Conservation (phyloP, 176 grass and related monocot species). For the Oryza coarctata region DNA sequence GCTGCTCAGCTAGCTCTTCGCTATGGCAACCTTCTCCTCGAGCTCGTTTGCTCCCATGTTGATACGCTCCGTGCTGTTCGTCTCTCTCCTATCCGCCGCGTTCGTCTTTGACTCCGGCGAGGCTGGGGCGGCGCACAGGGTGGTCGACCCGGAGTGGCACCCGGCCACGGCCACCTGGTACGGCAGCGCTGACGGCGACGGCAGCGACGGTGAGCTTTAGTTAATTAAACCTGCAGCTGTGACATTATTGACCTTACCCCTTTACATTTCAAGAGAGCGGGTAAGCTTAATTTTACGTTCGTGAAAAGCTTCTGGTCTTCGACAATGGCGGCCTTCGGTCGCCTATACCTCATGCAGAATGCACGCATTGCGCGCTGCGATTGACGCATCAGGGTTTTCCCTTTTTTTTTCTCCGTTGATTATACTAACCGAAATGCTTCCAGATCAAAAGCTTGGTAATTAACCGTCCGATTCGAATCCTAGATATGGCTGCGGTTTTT, state of each 20-base stretch:
- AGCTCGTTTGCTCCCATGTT: conserved; percentile 7
- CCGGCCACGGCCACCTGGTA: conserved; percentile 96
- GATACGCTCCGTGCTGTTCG: conserved; percentile 5
- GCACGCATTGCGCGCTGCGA: not conserved
- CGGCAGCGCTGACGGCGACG: conserved; percentile 82
- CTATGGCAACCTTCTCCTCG: not conserved
- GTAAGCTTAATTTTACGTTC: not conserved
- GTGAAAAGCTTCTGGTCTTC: not conserved
- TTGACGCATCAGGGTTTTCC: not conserved
- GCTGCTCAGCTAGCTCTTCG: not conserved
- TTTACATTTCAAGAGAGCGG: not conserved
- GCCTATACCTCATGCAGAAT: not conserved
- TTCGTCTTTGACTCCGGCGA: conserved; percentile 21
- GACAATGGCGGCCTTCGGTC: not conserved
- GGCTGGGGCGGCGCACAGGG: conserved; percentile 35
- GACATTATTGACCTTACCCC: not conserved
- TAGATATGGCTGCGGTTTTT: not conserved
- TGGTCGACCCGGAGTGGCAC: conserved; percentile 84
- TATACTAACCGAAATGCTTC: not conserved
- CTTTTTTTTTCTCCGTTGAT: not conserved
- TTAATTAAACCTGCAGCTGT: not conserved
- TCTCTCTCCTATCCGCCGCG: conserved; percentile 3
- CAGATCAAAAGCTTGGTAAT: not conserved
- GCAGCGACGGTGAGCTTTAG: conserved; percentile 69
- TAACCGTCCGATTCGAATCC: not conserved